Evolutionary conservation across 1,284 basidiomycete genomes (phyloP), one percentile per base, ranked within the genome.

Genomic region (Meripilus lineatus): DNA sequence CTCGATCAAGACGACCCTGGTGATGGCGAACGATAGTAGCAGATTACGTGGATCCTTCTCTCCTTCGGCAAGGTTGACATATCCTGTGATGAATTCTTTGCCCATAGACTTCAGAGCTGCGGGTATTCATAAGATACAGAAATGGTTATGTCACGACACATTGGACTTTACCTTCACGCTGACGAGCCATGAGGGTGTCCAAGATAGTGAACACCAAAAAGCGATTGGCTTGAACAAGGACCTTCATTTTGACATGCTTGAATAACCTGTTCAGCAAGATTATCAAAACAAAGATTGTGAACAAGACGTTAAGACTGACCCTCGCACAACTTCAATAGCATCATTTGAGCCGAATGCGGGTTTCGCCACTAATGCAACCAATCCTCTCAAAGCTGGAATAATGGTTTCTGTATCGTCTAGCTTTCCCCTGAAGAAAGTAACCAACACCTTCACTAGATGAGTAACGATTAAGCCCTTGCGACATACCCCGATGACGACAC

Each of bases 31-130:
- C 3, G 90, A 86, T 6, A 95, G 63, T 52, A 97, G 75, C 5
- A 99, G 73, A 65, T 99, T 99, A 22, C 96, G 76, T 20, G 96
- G 96, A 63, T 99, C 96, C 61, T 99, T 99, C 66, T 99, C 96
- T 20, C 94, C 94, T 46, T 95, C 87, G 1, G 85, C 93, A 22
- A 98, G 67, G 44, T 64, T 66, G 40, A 87, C 75, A 63, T 97
- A 99, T 32, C 84, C 81, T 14, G 71, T 65, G 22, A 98, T 54
- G 61, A 99, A 89, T 13, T 75, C 75, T 30, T 78, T 70, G 1
- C 84, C 84, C 71, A 92, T 78, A 4, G 63, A 66, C 60, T 86
- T 86, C 32, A 96, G 64, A 15, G 79, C 89, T 83, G 51, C 42
- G 13, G 35, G 26, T 20, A 6, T n/a, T 24, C 7, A 24, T 13